Evolutionary conservation across 1,284 basidiomycete species (phyloP).

Genomic region (Boletellus sp.): DNA sequence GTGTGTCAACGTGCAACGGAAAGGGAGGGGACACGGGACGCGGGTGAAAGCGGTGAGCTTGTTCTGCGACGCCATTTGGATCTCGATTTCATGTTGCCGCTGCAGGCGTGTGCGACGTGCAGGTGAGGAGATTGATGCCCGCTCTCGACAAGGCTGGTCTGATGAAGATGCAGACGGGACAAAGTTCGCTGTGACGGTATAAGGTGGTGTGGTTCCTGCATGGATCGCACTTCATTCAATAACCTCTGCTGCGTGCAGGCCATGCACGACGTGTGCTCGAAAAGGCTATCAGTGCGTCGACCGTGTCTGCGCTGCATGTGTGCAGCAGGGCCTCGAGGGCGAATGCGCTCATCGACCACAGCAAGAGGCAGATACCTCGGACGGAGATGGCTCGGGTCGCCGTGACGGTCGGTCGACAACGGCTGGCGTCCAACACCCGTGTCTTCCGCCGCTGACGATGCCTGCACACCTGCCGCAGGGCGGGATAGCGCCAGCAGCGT

Average conservation of each 20-base stretch:
- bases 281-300: conserved; percentile 49
- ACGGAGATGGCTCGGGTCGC: conserved; percentile 27
- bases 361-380: conserved; percentile 30
- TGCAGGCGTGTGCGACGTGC: conserved; percentile 54
- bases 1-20: conserved; percentile 47
- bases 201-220: conserved; percentile 35
- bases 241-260: conserved; percentile 31
- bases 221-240: not conserved
- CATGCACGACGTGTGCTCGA: conserved; percentile 45
- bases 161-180: conserved; percentile 42
- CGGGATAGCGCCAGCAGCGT: conserved; percentile 16
- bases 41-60: conserved; percentile 54
- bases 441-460: conserved; percentile 15
- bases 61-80: conserved; percentile 1
- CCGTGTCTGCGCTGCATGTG: conserved; percentile 42
- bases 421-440: conserved; percentile 11
- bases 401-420: conserved; percentile 6
- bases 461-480: conserved; percentile 16
- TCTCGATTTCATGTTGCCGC: conserved; percentile 9
- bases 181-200: conserved; percentile 56
- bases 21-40: conserved; percentile 52
- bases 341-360: conserved; percentile 42
- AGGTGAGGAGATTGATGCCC: conserved; percentile 37
- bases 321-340: conserved; percentile 38
- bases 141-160: conserved; percentile 6